A percentile compares a stretch with the other conserved stretches of the same genome.
Evolutionary conservation across 2,329 filamentous ascomycete species (phyloP).

Genomic region (Penicillium sp.): DNA sequence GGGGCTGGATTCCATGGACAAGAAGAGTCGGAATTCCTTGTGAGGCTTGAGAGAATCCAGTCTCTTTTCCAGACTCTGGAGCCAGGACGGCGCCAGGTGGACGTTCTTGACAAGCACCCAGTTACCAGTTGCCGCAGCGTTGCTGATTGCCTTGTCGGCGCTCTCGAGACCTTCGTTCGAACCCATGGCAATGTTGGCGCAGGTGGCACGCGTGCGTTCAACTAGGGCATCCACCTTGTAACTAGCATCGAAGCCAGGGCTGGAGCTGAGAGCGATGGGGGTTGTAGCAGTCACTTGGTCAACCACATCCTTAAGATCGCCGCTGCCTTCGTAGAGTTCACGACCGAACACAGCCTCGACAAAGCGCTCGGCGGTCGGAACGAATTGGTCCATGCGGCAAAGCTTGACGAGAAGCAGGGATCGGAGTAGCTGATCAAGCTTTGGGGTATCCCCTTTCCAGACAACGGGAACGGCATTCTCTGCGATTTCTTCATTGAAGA

Average conservation of each 20-base stretch:
- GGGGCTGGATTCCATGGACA: conserved; percentile 96
- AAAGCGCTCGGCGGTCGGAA: conserved; percentile 91
- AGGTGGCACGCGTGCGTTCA: conserved; percentile 78
- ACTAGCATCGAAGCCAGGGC: conserved; percentile 94
- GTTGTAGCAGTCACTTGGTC: conserved; percentile 81
- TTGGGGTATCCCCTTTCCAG: conserved; percentile 69
- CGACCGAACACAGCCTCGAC: conserved; percentile 83
- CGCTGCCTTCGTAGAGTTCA: conserved; percentile 79
- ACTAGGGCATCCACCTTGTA: conserved; percentile 98
- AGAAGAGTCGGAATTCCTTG: conserved; percentile 88
- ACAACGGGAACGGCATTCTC: conserved; percentile 81
- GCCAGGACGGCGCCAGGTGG: conserved; percentile 91
- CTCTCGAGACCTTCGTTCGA: conserved; percentile 92
- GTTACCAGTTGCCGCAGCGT: conserved; percentile 86
- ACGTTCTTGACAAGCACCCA: conserved; percentile 99
- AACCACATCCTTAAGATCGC: conserved; percentile 85
- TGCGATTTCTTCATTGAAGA: conserved; percentile 83
- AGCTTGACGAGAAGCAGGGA: conserved; percentile 92
- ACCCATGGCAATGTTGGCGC: conserved; percentile 98
- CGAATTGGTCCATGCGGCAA: conserved; percentile 93
- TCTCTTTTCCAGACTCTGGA: conserved; percentile 95
- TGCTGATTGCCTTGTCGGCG: conserved; percentile 93
- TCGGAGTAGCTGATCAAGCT: conserved; percentile 76
- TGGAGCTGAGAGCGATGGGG: conserved; percentile 91
- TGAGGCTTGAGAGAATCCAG: conserved; percentile 95